Evolutionary conservation across 2,329 filamentous ascomycete species (phyloP), one percentile per base, ranked within the genome.

Genomic region (Stenocarpella maydis): DNA sequence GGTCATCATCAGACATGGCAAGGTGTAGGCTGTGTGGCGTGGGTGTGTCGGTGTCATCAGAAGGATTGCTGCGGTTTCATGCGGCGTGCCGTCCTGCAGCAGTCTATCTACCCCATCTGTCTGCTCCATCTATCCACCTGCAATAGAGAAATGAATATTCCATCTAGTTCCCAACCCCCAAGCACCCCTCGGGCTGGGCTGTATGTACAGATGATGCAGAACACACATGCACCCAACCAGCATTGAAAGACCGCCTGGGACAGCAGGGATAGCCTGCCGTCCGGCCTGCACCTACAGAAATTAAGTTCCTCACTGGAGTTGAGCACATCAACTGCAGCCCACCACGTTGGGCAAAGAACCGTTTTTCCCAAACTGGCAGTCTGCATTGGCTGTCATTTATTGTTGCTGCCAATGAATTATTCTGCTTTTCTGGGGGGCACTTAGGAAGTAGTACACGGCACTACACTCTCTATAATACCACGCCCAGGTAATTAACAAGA

Each of bases 71-170:
- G 58, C 28, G 41, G 58, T 41, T 47, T 47, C 58, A 47, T 61
- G 58, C 58, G 41, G 58, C 41, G 58, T 47, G 58, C 58, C 58
- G 58, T 61, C 41, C 41, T 47, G 26, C 58, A 61, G 58, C 58
- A 41, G 19, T 61, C 28, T 47, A 61, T 61, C 58, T 61, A 34
- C 14, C 9, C 26, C 10, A 24, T 26, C 53, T 31, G 39, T 55
- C 53, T 41, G 26, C 34, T 41, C 21, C 15, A 58, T 58, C 53
- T 41, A 19, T 24, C 41, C 10, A 47, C 12, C 58, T 61, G 58
- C 58, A 61, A 21, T 41, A 26, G 58, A 61, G 58, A 61, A 47
- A 0, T 47, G 58, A 61, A 45, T 21, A 61, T 43, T 37, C 12
- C 12, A 24, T 19, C 26, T 52, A 28, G 10, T 31, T 17, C 28